Evolutionary conservation across 257 asterid species (phyloP).

Genomic region (Capsicum baccatum): DNA sequence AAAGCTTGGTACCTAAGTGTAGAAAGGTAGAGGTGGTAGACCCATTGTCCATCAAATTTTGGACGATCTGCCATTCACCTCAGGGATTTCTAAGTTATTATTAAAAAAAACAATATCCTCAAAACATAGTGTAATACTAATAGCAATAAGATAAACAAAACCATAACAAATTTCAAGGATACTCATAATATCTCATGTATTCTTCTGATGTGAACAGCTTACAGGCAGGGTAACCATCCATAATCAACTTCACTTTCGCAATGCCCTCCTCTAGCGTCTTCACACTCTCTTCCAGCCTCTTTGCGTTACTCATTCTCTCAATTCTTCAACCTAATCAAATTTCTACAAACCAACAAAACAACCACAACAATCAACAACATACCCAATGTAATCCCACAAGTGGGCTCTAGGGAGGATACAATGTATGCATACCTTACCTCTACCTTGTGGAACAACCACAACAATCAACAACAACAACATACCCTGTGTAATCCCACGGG

Average conservation of each 20-base stretch:
- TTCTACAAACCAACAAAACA: constrained; percentile 23
- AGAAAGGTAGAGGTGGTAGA: background rate
- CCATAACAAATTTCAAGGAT: constrained; percentile 33
- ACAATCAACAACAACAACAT: constrained; percentile 3
- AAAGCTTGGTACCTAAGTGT: background rate
- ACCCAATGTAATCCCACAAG: background rate
- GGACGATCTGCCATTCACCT: background rate
- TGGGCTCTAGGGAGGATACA: background rate
- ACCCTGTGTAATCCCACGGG: background rate
- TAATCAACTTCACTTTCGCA: constrained; percentile 26
- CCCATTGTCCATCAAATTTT: background rate
- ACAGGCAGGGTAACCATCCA: constrained; percentile 36
- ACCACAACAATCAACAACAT: background rate
- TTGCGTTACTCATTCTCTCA: constrained; percentile 1
- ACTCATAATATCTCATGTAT: constrained; percentile 39
- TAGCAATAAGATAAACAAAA: background rate
- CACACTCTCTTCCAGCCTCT: constrained; percentile 27
- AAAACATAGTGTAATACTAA: background rate
- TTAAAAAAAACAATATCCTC: background rate
- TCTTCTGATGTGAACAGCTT: constrained; percentile 31
- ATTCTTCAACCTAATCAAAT: constrained; percentile 8
- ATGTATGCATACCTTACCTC: background rate
- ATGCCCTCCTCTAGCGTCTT: constrained; percentile 31
- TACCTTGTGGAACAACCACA: background rate
- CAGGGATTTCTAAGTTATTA: background rate